Base-by-base conservation (phyloP, 2,329 filamentous ascomycete species). In the Stemphylium lycopersici region DNA sequence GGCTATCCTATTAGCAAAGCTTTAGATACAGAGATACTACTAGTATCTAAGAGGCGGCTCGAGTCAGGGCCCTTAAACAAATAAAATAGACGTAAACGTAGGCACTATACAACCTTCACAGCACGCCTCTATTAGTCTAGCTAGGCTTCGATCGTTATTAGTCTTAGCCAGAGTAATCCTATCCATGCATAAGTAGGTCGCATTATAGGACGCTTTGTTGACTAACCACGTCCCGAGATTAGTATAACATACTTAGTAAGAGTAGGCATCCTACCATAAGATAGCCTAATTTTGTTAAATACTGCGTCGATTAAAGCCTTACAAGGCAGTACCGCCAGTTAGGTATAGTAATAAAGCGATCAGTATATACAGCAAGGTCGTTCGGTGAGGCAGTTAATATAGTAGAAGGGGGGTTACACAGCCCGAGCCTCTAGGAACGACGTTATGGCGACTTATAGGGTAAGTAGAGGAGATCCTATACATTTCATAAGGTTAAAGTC, bases 321-420 rank as follows among this genome's bases (percentile, higher is more conserved):
- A 15, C 38, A 29, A n/a, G 44, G 44, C 34, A 15, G 22, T 47
- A 47, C 34, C 22, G 33, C 33, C 16, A 33, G 34, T 38, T 32
- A 4, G 34, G 44, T 38, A 47, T 47, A 13, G 41, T 43, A 15
- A 47, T 31, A 22, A 26, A 47, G 26, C 33, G 34, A 47, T 47
- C 33, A 47, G 41, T 29, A 44, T 15, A 44, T 44, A 29, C 16
- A 15, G 41, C 13, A 18, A 44, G 41, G 20, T 34, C 31, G 31
- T 44, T 44, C 29, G 18, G 18, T 37, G 12, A 42, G 40, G 40
- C 26, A 32, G 22, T 42, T 42, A 5, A 42, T 42, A 6, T 13
- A 29, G n/a, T 12, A 42, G 39, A 42, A 29, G 39, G 22, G 40
- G 31, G 24, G 24, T 42, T 42, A 31, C 24, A 7, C 22, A n/a